These are phyloP conservation scores for Monilinia aucupariae DNA, from an alignment of 2,329 filamentous ascomycete genomes.

Conservation along the genomic window DNA sequence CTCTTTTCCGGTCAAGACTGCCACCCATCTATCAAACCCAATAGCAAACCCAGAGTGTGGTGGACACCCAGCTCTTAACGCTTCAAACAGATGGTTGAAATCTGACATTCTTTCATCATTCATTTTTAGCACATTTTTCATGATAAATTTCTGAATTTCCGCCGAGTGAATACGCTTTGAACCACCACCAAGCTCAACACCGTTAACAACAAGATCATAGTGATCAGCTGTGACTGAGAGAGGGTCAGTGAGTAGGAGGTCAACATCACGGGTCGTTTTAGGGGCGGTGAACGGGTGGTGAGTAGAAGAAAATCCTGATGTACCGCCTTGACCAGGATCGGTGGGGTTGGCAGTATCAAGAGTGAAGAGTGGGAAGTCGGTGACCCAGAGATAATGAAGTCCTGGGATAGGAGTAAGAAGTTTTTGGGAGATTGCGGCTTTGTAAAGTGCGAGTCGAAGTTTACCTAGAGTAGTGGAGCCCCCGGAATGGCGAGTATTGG, in stretches of 20 bases:
- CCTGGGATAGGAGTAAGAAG: conserved; percentile 31
- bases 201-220: conserved; percentile 94
- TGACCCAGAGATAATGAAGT: conserved; percentile 75
- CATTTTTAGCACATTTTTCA: conserved; percentile 70
- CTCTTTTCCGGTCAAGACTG: conserved; percentile 68
- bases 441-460: conserved; percentile 32
- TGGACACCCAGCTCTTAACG: conserved; percentile 78
- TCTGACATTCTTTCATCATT: conserved; percentile 41
- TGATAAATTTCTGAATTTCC: conserved; percentile 74
- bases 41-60: conserved; percentile 92
- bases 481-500: conserved; percentile 56
- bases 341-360: conserved; percentile 48
- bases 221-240: conserved; percentile 73
- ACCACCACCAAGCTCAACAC: conserved; percentile 87
- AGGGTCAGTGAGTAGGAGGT: conserved; percentile 67
- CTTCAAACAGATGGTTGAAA: conserved; percentile 80
- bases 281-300: conserved; percentile 97
- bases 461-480: conserved; percentile 55
- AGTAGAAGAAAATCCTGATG: conserved; percentile 74
- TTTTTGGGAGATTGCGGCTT: conserved; percentile 27
- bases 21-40: conserved; percentile 82
- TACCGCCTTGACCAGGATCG: conserved; percentile 63
- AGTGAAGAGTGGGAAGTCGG: conserved; percentile 88
- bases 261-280: conserved; percentile 63
- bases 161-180: conserved; percentile 87